These are phyloP conservation scores for Cymbopogon flexuosus DNA, from an alignment of 202 grass and related monocot species.

Conservation along the genomic window DNA sequence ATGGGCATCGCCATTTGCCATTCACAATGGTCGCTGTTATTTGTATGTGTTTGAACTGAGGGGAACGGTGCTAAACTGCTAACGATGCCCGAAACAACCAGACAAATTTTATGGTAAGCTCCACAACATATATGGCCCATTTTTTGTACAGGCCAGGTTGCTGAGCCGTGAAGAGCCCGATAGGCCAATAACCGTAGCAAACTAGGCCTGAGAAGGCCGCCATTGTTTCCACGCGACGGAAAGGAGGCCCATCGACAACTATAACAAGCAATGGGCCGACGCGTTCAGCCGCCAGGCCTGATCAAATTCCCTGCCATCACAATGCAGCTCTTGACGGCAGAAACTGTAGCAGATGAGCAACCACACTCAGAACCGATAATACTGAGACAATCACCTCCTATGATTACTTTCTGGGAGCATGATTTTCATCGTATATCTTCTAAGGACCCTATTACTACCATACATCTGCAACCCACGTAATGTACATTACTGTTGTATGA, in stretches of 20 bases:
- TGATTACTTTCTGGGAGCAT: neutral
- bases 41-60: neutral
- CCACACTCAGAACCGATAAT: neutral
- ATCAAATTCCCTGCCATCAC: neutral
- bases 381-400: neutral
- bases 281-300: neutral
- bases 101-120: no score
- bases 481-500: slow-evolving; percentile 3
- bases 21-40: neutral
- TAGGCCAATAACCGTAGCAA: neutral
- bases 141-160: neutral
- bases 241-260: neutral
- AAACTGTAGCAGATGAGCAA: no score
- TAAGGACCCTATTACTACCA: neutral
- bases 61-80: neutral
- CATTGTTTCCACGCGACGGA: no score
- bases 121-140: no score
- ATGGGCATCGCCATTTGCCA: neutral
- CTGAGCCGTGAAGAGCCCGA: neutral
- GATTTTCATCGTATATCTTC: neutral
- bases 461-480: neutral
- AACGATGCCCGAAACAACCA: no score
- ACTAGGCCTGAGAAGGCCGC: neutral
- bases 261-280: no score
- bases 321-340: neutral